Evolutionary conservation across 257 asterid species (phyloP), one percentile per base, ranked within the genome.

Genomic region (Agastache rugosa): DNA sequence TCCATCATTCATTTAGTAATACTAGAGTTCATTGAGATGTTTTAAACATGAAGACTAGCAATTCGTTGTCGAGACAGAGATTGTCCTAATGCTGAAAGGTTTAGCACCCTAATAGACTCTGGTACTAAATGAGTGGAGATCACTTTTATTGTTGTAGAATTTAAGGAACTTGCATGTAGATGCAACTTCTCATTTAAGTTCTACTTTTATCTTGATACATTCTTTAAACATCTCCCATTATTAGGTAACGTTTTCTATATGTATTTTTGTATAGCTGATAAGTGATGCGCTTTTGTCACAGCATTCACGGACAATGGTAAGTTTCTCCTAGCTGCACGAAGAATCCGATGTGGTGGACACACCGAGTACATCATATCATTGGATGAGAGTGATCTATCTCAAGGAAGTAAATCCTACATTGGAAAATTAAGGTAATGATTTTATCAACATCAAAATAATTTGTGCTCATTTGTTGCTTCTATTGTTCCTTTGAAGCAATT

Each of bases 311-410:
- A 92, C 72, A 80, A 84, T 75, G 99, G 97, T 27, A 92, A 89
- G 89, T 90, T 94, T 85, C 97, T 94, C 79, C 86, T 94, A 42
- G 99, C 99, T 63, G 99, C 99, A 64, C 86, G 88, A 60, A 85
- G 92, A 77, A 78, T 75, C 82, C 87, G 97, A 82, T 85, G 69
- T 61, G 91, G 97, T 35, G 87, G 96, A 78, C 92, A 85, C 81
- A 87, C 81, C 1, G 99, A 94, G 79, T 94, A 90, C 73, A 79
- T 94, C 76, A 81, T 94, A 63, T 92, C 99, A 41, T 86, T 92
- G 71, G 97, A 94, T 65, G 87, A 88, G 59, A 80, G 83, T 63
- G 97, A 89, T 84, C 79, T 92, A 53, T 94, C 96, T 69, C 97
- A 85, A 85, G 93, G 96, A 79, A 89, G 97, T 82, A 92, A 90